Conservation (phyloP, 768 basidiomycete genomes). For the Pisolithus marmoratus region DNA sequence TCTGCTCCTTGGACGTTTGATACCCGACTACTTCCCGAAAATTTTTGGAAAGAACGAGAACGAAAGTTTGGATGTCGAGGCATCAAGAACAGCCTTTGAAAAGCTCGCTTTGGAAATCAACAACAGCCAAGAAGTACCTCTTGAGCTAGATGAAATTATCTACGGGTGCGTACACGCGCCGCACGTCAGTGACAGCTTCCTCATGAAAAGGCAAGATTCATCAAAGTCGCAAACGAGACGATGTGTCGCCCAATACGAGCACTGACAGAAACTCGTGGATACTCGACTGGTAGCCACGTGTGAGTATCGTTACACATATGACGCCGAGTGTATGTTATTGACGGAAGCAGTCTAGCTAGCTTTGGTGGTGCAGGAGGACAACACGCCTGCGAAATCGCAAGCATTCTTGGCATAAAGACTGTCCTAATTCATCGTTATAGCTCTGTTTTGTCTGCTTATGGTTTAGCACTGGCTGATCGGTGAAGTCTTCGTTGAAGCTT, state of each 20-base stretch:
- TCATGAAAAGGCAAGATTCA: conserved; percentile 49
- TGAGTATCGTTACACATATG: conserved; percentile 18
- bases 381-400: conserved; percentile 90
- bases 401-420: conserved; percentile 78
- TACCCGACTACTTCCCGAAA: conserved; percentile 90
- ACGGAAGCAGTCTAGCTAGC: conserved; percentile 55
- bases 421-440: conserved; percentile 89
- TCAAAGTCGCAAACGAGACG: conserved; percentile 95
- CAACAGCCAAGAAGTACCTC: conserved; percentile 47
- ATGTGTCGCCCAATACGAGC: conserved; percentile 93
- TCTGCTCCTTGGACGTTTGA: conserved; percentile 78
- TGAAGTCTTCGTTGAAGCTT: conserved; percentile 17
- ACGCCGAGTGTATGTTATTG: not conserved
- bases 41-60: conserved; percentile 90
- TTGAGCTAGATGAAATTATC: conserved; percentile 78
- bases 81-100: conserved; percentile 64
- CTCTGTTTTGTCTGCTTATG: conserved; percentile 90
- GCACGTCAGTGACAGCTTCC: not conserved
- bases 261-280: conserved; percentile 83
- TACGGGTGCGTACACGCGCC: conserved; percentile 56
- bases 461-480: conserved; percentile 85
- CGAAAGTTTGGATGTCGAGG: conserved; percentile 74
- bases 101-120: conserved; percentile 68
- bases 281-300: conserved; percentile 75
- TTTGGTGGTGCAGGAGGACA: conserved; percentile 92